These are phyloP conservation scores for Capsicum rhomboideum DNA, from an alignment of 257 asterid genomes.

Conservation along the genomic window DNA sequence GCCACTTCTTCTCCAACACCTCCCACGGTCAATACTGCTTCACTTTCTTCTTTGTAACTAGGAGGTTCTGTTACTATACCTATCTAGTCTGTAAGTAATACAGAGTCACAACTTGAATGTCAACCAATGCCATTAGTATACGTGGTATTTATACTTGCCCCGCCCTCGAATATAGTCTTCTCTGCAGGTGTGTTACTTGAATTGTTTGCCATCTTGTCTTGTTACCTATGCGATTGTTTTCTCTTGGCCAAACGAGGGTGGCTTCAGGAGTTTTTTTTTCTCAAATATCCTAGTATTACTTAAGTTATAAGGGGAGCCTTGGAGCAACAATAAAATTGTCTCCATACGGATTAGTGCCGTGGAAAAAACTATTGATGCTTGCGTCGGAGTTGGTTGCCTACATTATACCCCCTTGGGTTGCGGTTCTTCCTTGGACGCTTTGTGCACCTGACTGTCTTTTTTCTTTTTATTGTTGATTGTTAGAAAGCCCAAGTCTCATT, in stretches of 20 bases:
- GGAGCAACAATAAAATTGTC: background rate
- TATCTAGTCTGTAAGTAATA: constrained; percentile 2
- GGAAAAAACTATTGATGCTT: background rate
- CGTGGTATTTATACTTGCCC: background rate
- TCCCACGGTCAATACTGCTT: constrained; percentile 16
- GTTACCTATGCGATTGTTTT: background rate
- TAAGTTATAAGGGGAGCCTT: background rate
- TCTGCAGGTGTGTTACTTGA: background rate
- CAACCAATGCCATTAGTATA: background rate
- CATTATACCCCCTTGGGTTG: background rate
- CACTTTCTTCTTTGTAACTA: constrained; percentile 34
- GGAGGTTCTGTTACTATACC: background rate
- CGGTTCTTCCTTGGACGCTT: background rate
- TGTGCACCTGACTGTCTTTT: background rate
- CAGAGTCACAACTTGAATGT: background rate
- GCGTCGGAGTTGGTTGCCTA: background rate
- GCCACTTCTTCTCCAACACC: constrained; percentile 34
- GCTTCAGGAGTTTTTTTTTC: background rate
- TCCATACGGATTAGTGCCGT: background rate
- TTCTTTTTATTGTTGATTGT: background rate
- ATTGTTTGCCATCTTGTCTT: background rate
- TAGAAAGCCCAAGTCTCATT: background rate
- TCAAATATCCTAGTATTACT: background rate
- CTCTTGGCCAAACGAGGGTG: background rate
- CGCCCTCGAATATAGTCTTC: background rate